phyloP scores from a whole-genome alignment of 352 stramenopile species.

The Pythium aphanidermatum region DNA sequence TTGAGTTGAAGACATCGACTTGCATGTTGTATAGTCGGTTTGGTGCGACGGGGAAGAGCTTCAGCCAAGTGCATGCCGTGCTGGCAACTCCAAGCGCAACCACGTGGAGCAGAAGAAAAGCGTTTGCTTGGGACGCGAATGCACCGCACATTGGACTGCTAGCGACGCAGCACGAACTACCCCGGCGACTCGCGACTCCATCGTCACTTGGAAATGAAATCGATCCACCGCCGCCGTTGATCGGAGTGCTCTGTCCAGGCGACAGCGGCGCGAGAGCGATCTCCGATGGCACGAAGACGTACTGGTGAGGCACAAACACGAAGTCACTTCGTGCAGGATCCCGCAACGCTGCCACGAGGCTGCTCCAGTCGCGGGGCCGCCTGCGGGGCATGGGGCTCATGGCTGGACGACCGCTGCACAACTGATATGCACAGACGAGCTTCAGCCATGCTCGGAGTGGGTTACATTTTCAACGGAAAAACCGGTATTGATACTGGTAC shows the following conservation, averaged over 20 bases:
- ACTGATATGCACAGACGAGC: constrained; percentile 7
- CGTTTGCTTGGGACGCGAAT: constrained; percentile 24
- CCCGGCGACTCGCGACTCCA: background rate
- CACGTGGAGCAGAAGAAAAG: constrained; percentile 60
- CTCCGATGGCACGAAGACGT: constrained; percentile 47
- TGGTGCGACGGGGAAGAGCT: constrained; percentile 66
- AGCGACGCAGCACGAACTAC: background rate
- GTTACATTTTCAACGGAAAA: constrained; percentile 5
- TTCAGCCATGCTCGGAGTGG: background rate
- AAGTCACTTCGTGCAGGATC: constrained; percentile 72
- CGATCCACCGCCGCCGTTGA: constrained; percentile 23
- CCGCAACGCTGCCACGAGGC: constrained; percentile 52
- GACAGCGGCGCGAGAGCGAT: constrained; percentile 21
- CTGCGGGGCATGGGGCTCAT: background rate
- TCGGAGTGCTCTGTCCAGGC: constrained; percentile 57
- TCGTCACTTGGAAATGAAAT: background rate
- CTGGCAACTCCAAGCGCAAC: constrained; percentile 35
- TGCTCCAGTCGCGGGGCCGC: constrained; percentile 37
- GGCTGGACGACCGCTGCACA: background rate
- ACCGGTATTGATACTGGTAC: constrained; percentile 7
- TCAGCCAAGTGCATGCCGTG: constrained; percentile 45
- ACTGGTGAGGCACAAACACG: constrained; percentile 77
- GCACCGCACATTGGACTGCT: background rate
- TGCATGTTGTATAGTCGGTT: constrained; percentile 79
- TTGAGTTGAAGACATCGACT: constrained; percentile 73